Evolutionary conservation across 768 basidiomycete species (phyloP), one percentile per base, ranked within the genome.

Genomic region (Amylocystis lapponica): DNA sequence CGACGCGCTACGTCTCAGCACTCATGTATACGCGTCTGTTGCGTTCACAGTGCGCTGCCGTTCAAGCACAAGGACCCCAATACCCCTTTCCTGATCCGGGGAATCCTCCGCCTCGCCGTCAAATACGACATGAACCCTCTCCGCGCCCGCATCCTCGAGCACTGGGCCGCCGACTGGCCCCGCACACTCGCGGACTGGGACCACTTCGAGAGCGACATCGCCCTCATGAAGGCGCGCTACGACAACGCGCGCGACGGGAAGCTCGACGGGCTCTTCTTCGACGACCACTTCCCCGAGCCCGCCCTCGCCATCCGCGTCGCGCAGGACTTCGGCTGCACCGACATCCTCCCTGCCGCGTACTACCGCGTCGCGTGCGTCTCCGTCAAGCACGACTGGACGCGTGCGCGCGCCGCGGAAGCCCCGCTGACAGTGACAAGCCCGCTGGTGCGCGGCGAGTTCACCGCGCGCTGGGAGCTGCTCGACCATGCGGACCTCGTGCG

Each of bases 101-200:
- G 47, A 6, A 39, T 44, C 20, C 46, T 61, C 27, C 39, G 47
- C 14, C 45, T 63, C 25, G 55, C 62, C 6, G 47, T 41, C 46
- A 63, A 63, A 46, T 63, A 61, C 37, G 49, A 59, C 29, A 52
- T 59, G 32, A 55, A 59, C n/a, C 14, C 48, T 3, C 43, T 62
- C 10, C 51, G 55, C 19, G 31, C 51, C 4, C 44, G 50, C 14
- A 54, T 62, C 27, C 40, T 59, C 27, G 20, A 51, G 10, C 45
- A 48, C 14, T 38, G 61, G 5, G 40, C 42, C 20, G 52, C 49
- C 16, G 58, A 61, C 42, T 63, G 62, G 62, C 62, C 62, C 19
- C 35, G 23, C 5, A 45, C 53, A 13, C 51, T 59, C 19, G 27
- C 45, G 14, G 56, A 57, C 29, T 59, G 62, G 61, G 53, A 59